These are phyloP conservation scores for Furcasterigmium furcatum DNA, from an alignment of 2,329 filamentous ascomycete species.

Conservation along the genomic window DNA sequence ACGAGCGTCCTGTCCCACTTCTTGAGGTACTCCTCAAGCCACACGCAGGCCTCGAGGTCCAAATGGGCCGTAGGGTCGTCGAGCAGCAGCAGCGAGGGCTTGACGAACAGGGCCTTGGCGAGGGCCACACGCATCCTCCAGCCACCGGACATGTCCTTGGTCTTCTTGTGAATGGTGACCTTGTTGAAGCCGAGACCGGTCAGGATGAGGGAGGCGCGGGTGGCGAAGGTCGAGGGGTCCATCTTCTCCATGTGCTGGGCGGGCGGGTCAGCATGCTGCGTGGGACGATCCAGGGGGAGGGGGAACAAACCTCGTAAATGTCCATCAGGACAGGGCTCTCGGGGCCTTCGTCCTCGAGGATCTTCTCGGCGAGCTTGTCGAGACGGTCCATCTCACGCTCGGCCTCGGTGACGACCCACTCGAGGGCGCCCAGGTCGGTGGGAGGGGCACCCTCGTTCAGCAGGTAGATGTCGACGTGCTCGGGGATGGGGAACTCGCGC, in stretches of 20 bases:
- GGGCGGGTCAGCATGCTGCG: not conserved
- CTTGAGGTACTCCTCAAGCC: slow-evolving; percentile 99
- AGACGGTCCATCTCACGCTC: slow-evolving; percentile 89
- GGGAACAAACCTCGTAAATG: slow-evolving; percentile 78
- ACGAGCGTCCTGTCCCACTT: slow-evolving; percentile 98
- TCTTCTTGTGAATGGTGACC: slow-evolving; percentile 96
- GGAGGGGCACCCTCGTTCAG: slow-evolving; percentile 95
- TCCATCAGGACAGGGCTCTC: slow-evolving; percentile 89
- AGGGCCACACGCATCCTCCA: slow-evolving; percentile 99
- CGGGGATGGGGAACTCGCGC: slow-evolving; percentile 92
- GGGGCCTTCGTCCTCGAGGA: slow-evolving; percentile 88
- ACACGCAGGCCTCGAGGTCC: slow-evolving; percentile 98
- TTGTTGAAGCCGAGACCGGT: slow-evolving; percentile 99
- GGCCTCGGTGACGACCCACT: slow-evolving; percentile 96
- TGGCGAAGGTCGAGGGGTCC: slow-evolving; percentile 96
- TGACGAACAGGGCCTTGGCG: slow-evolving; percentile 96
- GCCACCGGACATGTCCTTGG: slow-evolving; percentile 99
- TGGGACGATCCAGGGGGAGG: not conserved
- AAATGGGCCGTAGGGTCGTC: slow-evolving; percentile 99
- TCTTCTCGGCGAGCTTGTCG: slow-evolving; percentile 83
- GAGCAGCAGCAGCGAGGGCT: slow-evolving; percentile 90
- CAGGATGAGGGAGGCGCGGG: slow-evolving; percentile 91
- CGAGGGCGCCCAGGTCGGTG: slow-evolving; percentile 83
- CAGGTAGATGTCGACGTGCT: slow-evolving; percentile 97
- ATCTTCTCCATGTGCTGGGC: slow-evolving; percentile 92